These are phyloP conservation scores for Coriolopsis trogii DNA, from an alignment of 1,284 basidiomycete species.

Conservation along the genomic window DNA sequence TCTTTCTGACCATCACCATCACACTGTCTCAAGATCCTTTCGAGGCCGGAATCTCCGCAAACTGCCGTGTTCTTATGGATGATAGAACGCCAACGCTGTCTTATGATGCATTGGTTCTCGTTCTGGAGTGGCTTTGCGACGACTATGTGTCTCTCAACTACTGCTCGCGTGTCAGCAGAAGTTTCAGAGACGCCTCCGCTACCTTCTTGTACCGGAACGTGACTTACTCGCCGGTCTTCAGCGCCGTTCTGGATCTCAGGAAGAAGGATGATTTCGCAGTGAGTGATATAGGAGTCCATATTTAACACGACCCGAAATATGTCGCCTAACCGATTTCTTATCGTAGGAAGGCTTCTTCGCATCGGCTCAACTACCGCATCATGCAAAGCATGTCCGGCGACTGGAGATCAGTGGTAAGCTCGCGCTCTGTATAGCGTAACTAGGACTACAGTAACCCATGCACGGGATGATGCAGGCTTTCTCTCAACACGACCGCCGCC, in stretches of 20 bases:
- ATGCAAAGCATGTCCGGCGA: conserved; percentile 42
- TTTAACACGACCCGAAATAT: background rate
- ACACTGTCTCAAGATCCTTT: no score
- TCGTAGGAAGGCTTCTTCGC: conserved; percentile 32
- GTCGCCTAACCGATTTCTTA: background rate
- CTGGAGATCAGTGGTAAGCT: conserved; percentile 50
- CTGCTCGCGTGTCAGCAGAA: conserved; percentile 47
- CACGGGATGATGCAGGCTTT: conserved; percentile 37
- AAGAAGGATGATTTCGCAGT: conserved; percentile 39
- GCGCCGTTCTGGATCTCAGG: conserved; percentile 38
- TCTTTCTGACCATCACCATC: no score
- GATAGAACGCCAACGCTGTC: no score
- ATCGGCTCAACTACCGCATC: conserved; percentile 44
- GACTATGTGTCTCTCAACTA: conserved; percentile 39
- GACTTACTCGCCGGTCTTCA: conserved; percentile 41
- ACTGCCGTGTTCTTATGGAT: no score
- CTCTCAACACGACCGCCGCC: conserved; percentile 40
- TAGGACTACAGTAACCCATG: background rate
- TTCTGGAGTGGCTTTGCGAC: conserved; percentile 37
- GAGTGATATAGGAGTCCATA: conserved; percentile 11
- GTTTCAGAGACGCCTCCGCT: conserved; percentile 45
- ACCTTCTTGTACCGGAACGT: conserved; percentile 47
- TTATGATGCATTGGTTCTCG: conserved; percentile 43
- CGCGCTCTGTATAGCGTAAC: background rate
- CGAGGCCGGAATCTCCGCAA: no score